phyloP scores from a whole-genome alignment of 2,329 filamentous ascomycete genomes.

The Blastomyces parvus region DNA sequence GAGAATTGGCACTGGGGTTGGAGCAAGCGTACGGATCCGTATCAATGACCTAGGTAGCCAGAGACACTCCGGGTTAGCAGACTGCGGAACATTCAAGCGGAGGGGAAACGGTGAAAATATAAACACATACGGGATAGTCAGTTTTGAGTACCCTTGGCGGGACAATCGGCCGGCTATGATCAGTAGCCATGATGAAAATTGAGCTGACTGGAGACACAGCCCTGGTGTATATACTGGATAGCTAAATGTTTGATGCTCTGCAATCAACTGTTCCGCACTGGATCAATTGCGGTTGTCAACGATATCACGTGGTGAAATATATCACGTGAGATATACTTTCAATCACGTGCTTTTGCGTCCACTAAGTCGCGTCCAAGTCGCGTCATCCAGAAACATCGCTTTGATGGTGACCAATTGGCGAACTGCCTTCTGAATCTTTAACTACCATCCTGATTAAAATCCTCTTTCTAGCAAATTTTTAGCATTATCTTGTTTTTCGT shows the following conservation, averaged over 20 bases:
- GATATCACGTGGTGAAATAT: too few species aligned
- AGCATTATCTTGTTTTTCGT: neutral
- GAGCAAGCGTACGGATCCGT: slow-evolving; percentile 74
- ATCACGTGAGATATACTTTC: too few species aligned
- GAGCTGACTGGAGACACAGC: neutral
- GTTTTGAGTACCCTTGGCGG: slow-evolving; percentile 71
- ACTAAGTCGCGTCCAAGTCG: too few species aligned
- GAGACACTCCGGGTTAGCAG: neutral
- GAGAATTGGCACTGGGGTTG: slow-evolving; percentile 10
- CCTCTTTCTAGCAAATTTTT: neutral
- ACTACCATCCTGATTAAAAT: neutral
- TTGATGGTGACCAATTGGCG: neutral
- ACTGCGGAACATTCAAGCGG: neutral
- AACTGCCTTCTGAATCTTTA: neutral
- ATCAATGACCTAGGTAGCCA: slow-evolving; percentile 73
- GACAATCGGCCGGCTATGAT: slow-evolving; percentile 42
- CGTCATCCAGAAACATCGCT: too few species aligned
- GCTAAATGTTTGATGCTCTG: neutral
- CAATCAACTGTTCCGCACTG: neutral
- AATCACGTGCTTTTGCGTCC: too few species aligned
- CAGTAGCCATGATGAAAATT: slow-evolving; percentile 26
- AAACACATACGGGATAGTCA: slow-evolving; percentile 69
- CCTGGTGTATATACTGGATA: neutral
- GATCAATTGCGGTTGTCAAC: neutral
- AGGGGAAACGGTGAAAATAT: slow-evolving; percentile 4